A percentile compares a stretch with the other conserved stretches of the same genome.
Evolutionary conservation across 306 rosid genomes (phyloP).

Genomic region (Argentina anserina): DNA sequence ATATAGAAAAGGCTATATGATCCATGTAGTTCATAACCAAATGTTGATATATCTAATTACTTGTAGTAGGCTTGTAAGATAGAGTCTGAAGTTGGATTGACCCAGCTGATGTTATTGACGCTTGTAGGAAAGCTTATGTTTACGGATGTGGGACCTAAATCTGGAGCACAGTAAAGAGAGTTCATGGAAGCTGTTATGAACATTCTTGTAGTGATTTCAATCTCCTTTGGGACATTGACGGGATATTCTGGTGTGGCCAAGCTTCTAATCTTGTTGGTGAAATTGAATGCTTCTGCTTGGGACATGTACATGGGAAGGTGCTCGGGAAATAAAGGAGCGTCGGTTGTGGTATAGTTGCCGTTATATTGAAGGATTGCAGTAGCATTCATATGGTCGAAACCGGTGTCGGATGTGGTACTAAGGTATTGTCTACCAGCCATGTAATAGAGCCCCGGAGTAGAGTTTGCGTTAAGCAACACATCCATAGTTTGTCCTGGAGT

Average conservation of each 20-base stretch:
- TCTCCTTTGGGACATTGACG: not conserved
- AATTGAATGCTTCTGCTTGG: not conserved
- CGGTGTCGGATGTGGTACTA: not conserved
- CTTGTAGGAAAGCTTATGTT: not conserved
- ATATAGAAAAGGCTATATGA: not conserved
- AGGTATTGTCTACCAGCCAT: not conserved
- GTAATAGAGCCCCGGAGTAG: not conserved
- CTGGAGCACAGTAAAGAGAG: not conserved
- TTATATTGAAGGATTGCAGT: not conserved
- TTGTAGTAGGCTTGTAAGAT: not conserved
- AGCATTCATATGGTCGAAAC: not conserved
- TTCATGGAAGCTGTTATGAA: not conserved
- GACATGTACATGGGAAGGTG: not conserved
- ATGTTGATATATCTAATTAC: not conserved
- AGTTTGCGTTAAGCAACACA: not conserved
- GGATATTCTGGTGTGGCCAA: not conserved
- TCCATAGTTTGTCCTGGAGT: not conserved
- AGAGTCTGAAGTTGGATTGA: not conserved
- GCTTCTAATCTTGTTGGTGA: not conserved
- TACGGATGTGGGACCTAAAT: not conserved
- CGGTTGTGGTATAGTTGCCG: not conserved
- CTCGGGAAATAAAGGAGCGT: not conserved
- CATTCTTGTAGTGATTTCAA: not conserved
- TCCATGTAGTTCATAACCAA: not conserved
- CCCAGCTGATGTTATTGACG: not conserved